Evolutionary conservation across 306 rosid species (phyloP), one percentile per base, ranked within the genome.

Genomic region (Cucumis hystrix): DNA sequence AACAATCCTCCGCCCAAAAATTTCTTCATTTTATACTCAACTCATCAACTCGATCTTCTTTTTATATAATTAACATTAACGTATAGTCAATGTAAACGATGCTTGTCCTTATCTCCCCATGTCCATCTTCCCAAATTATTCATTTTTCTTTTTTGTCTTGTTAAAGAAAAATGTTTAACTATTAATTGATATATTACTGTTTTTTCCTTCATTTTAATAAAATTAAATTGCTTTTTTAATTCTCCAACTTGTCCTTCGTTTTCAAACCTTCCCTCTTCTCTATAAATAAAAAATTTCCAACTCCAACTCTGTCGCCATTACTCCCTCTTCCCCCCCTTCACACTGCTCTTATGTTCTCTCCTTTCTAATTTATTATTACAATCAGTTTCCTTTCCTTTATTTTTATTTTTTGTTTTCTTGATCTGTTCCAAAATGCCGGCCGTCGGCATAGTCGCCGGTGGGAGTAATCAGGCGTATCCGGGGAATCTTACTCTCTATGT

Each of bases 401-500:
- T 10, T 0, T 23, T 23, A 23, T 3, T 1, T 66, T 5, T 16
- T 14, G 2, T 43, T 43, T 10, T 11, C 12, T 43, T 43, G 8
- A n/a, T 55, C 23, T 17, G 23, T 17, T 64, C 15, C 8, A 56
- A 56, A 80, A 89, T 89, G 94, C 88, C 91, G 25, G 94, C 89
- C 0, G 91, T 61, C 0, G 88, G 85, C 35, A 74, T 87, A 3
- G 58, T 0, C 4, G 63, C 45, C 33, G 86, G 85, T 57, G 59
- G 52, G 1, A 78, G 75, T 7, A 80, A 83, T 0, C 82, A 55
- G 41, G 89, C 61, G 75, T 90, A 90, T 35, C 91, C 94, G 0
- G 94, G 94, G 4, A 83, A 79, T 52, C 90, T 90, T 78, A 90
- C 94, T 59, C 85, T 81, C 0, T 90, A 77, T 59, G 91, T 90